Evolutionary conservation across 306 rosid genomes (phyloP).

Genomic region (Quercus bicolor): DNA sequence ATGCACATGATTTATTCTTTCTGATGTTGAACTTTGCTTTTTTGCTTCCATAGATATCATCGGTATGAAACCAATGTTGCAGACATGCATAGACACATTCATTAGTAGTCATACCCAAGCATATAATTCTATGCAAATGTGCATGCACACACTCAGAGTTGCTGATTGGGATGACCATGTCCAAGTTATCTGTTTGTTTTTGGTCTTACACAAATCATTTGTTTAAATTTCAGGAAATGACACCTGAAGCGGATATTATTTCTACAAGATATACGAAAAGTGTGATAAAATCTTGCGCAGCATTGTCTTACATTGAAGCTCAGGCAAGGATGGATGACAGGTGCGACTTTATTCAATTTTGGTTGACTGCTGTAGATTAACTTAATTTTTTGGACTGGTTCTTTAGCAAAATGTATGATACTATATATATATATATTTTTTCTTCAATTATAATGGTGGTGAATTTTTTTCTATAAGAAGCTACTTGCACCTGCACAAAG

Average conservation of each 20-base stretch:
- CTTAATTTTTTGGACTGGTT: neutral
- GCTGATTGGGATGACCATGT: neutral
- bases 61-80: neutral
- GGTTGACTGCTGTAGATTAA: neutral
- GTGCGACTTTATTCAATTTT: slow-evolving; percentile 40
- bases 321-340: slow-evolving; percentile 99
- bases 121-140: neutral
- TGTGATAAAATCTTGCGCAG: slow-evolving; percentile 82
- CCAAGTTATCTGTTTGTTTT: neutral
- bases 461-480: neutral
- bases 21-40: no score
- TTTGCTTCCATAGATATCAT: no score
- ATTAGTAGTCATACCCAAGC: neutral
- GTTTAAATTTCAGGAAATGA: slow-evolving; percentile 76
- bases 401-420: neutral
- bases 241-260: slow-evolving; percentile 85
- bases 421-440: neutral
- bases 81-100: neutral
- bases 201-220: slow-evolving; percentile 11
- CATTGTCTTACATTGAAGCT: slow-evolving; percentile 93
- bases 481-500: neutral
- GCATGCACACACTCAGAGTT: neutral
- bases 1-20: no score
- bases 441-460: neutral
- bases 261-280: slow-evolving; percentile 80